Percentiles rank a stretch among this genome's conserved stretches.
Conservation (phyloP, 2,329 filamentous ascomycete species). For the Phyllosticta paracitricarpa region DNA sequence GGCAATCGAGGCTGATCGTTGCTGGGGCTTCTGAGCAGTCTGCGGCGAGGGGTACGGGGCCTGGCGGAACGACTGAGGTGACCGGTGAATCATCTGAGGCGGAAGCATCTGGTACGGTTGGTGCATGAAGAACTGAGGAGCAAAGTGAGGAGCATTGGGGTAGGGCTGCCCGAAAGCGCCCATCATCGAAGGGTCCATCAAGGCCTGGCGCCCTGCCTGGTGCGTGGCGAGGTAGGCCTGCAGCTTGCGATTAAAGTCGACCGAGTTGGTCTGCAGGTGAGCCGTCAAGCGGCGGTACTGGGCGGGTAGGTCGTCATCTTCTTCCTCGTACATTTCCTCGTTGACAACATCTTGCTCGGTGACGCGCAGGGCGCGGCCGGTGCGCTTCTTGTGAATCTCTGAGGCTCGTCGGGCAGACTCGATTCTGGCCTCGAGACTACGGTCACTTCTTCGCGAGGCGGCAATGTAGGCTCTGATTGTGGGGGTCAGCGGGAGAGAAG, state of each 20-base stretch:
- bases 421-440: slow-evolving; percentile 76
- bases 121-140: slow-evolving; percentile 27
- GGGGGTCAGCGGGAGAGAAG: slow-evolving; percentile 4
- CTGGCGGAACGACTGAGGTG: slow-evolving; percentile 15
- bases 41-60: slow-evolving; percentile 28
- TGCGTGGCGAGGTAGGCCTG: slow-evolving; percentile 50
- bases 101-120: slow-evolving; percentile 25
- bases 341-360: slow-evolving; percentile 79
- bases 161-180: slow-evolving; percentile 19
- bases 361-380: slow-evolving; percentile 70
- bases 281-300: slow-evolving; percentile 55
- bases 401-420: slow-evolving; percentile 82
- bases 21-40: slow-evolving; percentile 29
- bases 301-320: slow-evolving; percentile 69
- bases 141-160: slow-evolving; percentile 29
- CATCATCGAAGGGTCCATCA: slow-evolving; percentile 4
- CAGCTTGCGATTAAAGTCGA: slow-evolving; percentile 52
- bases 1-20: slow-evolving; percentile 37
- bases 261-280: slow-evolving; percentile 50
- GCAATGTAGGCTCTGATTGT: slow-evolving; percentile 71
- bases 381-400: slow-evolving; percentile 81
- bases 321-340: slow-evolving; percentile 94
- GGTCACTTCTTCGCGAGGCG: slow-evolving; percentile 75
- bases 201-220: slow-evolving; percentile 35
- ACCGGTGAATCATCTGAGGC: slow-evolving; percentile 23